phyloP scores from a whole-genome alignment of 352 stramenopile species.

The Aphanomyces astaci region DNA sequence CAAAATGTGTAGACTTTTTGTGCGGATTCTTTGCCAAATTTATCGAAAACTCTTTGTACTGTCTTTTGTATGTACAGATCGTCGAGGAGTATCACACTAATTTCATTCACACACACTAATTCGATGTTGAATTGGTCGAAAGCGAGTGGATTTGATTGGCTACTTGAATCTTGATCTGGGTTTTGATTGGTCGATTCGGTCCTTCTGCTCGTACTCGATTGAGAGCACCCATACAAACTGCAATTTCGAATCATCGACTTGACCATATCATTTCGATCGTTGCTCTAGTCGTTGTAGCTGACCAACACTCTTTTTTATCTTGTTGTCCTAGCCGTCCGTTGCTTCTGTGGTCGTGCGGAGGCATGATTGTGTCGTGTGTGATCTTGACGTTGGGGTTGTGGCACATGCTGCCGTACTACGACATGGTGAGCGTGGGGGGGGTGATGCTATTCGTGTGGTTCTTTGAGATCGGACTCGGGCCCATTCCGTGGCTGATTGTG shows the following conservation, averaged over 20 bases:
- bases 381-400: conserved; percentile 58
- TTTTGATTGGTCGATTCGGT: background rate
- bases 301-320: background rate
- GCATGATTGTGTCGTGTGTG: conserved; percentile 63
- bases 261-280: background rate
- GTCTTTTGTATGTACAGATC: no score
- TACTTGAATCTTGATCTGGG: no score
- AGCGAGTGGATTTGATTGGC: no score
- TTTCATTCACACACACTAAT: no score
- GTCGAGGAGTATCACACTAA: no score
- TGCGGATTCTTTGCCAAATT: no score
- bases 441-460: conserved; percentile 77
- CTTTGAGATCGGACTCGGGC: conserved; percentile 51
- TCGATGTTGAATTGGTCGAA: no score
- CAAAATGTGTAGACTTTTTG: no score
- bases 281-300: background rate
- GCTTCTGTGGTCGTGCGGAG: conserved; percentile 57
- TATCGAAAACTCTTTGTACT: no score
- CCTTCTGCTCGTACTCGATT: no score
- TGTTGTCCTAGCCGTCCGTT: conserved; percentile 34
- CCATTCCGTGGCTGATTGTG: conserved; percentile 95
- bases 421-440: conserved; percentile 48
- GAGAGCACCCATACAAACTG: no score
- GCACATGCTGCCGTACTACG: conserved; percentile 53
- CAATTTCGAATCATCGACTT: no score